Conservation (phyloP, 768 basidiomycete genomes). For the Dictyophora rubrovolvata region DNA sequence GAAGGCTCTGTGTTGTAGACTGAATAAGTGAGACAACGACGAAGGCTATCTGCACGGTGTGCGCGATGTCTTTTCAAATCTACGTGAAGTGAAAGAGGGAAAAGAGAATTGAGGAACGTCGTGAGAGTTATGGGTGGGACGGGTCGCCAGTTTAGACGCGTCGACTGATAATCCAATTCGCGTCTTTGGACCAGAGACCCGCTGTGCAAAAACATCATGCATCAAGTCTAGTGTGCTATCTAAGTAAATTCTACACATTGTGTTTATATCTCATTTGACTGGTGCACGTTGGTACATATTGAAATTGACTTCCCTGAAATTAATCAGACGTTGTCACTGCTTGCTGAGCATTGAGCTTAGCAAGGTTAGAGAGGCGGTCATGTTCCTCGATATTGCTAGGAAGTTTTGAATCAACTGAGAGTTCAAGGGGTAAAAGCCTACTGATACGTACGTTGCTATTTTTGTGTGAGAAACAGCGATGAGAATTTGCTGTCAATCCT, state of each 20-base stretch:
- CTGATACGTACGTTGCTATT: conserved; percentile 1
- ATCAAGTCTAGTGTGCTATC: background rate
- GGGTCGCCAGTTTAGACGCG: background rate
- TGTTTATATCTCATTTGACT: background rate
- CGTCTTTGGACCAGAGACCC: background rate
- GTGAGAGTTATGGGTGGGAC: background rate
- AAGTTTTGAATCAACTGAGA: conserved; percentile 8
- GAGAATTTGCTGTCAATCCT: background rate
- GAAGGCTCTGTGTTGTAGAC: background rate
- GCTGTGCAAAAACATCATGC: background rate
- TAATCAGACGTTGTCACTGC: background rate
- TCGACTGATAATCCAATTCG: background rate
- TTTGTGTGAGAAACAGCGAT: background rate
- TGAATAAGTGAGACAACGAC: background rate
- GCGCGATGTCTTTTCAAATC: background rate
- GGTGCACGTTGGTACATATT: background rate
- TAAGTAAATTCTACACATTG: background rate
- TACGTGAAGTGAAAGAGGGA: background rate
- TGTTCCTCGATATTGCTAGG: conserved; percentile 68
- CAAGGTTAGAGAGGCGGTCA: conserved; percentile 46
- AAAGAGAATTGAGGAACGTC: background rate
- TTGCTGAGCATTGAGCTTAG: conserved; percentile 20
- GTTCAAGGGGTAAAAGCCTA: background rate
- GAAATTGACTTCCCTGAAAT: background rate
- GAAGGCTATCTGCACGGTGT: background rate